Percentiles rank a stretch among this genome's conserved stretches.
phyloP scores from a whole-genome alignment of 2,329 filamentous ascomycete genomes.

The Arthroderma sp. region DNA sequence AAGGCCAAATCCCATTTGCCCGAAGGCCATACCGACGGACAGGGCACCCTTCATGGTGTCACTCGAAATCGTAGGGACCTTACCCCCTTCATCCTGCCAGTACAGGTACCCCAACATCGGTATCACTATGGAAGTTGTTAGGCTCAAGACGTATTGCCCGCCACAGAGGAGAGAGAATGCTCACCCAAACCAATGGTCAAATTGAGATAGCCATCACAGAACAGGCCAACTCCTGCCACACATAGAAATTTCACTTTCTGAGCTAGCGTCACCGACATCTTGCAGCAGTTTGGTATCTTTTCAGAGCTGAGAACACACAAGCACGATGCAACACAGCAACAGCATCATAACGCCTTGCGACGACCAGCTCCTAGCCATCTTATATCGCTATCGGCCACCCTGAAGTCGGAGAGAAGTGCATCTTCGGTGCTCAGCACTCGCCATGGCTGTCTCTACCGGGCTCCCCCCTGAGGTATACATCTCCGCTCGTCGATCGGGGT shows the following conservation, averaged over 20 bases:
- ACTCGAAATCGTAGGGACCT: not conserved
- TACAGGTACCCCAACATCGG: slow-evolving; percentile 2
- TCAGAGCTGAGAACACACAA: not conserved
- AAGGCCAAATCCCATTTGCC: slow-evolving; percentile 1
- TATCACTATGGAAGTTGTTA: not conserved
- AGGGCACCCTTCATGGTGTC: not conserved
- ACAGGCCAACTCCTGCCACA: slow-evolving; percentile 1
- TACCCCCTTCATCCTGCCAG: not conserved
- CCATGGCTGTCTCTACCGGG: no score
- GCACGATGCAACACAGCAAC: not conserved
- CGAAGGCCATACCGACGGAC: not conserved
- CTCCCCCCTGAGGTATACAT: no score
- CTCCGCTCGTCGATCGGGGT: no score
- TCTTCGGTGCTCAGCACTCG: no score
- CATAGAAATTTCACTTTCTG: not conserved
- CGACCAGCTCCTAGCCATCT: no score
- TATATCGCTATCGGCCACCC: no score
- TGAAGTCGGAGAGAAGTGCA: no score
- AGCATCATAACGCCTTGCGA: not conserved
- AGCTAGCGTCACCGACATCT: not conserved
- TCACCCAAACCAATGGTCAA: not conserved
- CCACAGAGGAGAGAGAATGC: not conserved
- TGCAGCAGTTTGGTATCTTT: not conserved
- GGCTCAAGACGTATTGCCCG: not conserved
- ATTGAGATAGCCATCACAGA: slow-evolving; percentile 1